A percentile compares a stretch with the other conserved stretches of the same genome.
Conservation (phyloP, 2,329 filamentous ascomycete species). For the Ophiostoma piceae region DNA sequence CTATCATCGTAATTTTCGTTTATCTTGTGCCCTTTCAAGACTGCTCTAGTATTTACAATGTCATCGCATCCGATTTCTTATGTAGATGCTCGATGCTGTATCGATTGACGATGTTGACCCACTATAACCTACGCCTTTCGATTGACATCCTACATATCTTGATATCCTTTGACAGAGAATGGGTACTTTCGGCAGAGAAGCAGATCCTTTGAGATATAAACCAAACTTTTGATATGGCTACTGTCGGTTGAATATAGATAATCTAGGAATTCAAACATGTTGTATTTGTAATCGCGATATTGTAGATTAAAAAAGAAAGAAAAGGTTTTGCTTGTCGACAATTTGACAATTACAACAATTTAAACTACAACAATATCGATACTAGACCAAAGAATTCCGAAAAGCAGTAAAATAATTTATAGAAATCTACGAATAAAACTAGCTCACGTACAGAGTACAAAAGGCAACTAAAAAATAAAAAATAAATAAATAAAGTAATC, state of each 20-base stretch:
- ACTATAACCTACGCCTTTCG: conserved; percentile 2
- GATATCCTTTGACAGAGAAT: background rate
- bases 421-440: no score
- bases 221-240: background rate
- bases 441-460: no score
- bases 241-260: background rate
- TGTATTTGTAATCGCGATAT: no score
- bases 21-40: background rate
- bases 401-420: no score
- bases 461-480: no score
- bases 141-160: background rate
- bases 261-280: no score
- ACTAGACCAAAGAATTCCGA: no score
- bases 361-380: no score
- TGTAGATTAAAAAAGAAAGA: no score
- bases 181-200: background rate
- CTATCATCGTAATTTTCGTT: background rate
- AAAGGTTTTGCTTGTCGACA: no score
- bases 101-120: background rate
- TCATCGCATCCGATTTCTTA: background rate
- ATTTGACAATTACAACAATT: no score
- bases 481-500: no score
- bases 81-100: background rate
- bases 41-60: background rate
- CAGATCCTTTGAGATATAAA: background rate